phyloP scores from a whole-genome alignment of 257 asterid genomes.

The Rauvolfia tetraphylla region DNA sequence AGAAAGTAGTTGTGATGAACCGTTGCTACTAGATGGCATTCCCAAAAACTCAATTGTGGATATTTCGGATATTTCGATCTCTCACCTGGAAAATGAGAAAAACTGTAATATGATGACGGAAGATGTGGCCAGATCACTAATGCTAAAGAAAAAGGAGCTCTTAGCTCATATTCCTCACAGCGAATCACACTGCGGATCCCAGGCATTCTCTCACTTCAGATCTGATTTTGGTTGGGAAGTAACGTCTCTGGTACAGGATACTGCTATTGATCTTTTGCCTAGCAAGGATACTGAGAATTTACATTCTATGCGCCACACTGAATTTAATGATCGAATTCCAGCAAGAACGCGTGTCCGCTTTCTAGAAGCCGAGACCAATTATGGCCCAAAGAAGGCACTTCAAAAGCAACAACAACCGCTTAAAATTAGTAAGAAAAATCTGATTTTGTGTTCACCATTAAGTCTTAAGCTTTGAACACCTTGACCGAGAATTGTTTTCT shows the following conservation, averaged over 20 bases:
- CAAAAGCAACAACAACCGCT: slow-evolving; percentile 33
- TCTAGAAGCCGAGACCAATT: slow-evolving; percentile 34
- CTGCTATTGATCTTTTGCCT: slow-evolving; percentile 19
- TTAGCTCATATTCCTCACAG: slow-evolving; percentile 24
- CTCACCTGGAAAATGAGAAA: slow-evolving; percentile 7
- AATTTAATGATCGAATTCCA: slow-evolving; percentile 27
- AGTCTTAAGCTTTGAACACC: slow-evolving; percentile 16
- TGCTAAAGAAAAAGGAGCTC: slow-evolving; percentile 24
- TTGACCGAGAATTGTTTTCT: slow-evolving; percentile 12
- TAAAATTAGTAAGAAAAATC: slow-evolving; percentile 42
- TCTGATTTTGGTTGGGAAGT: slow-evolving; percentile 29
- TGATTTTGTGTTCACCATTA: slow-evolving; percentile 15
- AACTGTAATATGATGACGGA: slow-evolving; percentile 23
- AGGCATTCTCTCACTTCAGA: slow-evolving; percentile 15
- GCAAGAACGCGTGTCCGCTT: slow-evolving; percentile 54
- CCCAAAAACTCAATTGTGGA: not conserved
- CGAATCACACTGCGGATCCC: slow-evolving; percentile 22
- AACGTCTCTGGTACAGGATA: slow-evolving; percentile 30
- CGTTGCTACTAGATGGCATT: not conserved
- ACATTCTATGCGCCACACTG: slow-evolving; percentile 22
- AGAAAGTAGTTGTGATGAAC: slow-evolving; percentile 21
- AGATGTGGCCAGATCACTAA: slow-evolving; percentile 25
- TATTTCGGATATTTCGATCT: not conserved
- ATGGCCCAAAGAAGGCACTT: slow-evolving; percentile 25
- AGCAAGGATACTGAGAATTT: slow-evolving; percentile 23